A percentile compares a stretch with the other conserved stretches of the same genome.
Conservation (phyloP, 352 stramenopile species). For the Phytophthora vignae region DNA sequence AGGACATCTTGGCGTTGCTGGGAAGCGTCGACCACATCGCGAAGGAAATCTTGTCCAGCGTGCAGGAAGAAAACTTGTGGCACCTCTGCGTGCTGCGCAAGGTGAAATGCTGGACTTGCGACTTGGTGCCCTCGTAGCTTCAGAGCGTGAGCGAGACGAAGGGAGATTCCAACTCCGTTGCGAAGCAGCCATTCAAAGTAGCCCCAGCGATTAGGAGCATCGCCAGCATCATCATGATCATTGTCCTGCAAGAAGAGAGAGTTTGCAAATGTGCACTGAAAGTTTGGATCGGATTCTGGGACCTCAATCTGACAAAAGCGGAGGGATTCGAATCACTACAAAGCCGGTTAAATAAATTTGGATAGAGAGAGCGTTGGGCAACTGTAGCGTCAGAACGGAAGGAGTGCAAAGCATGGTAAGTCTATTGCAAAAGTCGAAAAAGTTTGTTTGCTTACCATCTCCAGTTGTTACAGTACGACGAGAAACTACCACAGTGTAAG, state of each 20-base stretch:
- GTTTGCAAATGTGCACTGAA: no score
- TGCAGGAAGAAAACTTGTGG: neutral
- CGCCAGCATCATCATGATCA: neutral
- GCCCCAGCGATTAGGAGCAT: neutral
- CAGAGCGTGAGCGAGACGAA: conserved; percentile 1
- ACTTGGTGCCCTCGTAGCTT: neutral
- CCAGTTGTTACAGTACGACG: no score
- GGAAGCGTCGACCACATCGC: neutral
- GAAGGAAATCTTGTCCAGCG: neutral
- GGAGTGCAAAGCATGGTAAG: no score
- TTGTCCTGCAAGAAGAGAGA: neutral
- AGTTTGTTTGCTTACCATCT: no score
- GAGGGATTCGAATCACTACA: no score
- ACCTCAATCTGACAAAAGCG: no score
- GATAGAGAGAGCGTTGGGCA: no score
- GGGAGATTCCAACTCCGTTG: neutral
- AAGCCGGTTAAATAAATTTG: no score
- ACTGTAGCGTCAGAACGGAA: no score
- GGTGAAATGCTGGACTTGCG: neutral
- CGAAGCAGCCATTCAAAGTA: neutral
- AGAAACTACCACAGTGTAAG: no score
- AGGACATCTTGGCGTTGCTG: neutral
- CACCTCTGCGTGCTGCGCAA: neutral
- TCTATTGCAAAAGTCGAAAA: no score
- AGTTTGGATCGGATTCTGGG: no score